Evolutionary conservation across 441 rosid genomes (phyloP).

Genomic region (Bocquillonia castaneifolia): DNA sequence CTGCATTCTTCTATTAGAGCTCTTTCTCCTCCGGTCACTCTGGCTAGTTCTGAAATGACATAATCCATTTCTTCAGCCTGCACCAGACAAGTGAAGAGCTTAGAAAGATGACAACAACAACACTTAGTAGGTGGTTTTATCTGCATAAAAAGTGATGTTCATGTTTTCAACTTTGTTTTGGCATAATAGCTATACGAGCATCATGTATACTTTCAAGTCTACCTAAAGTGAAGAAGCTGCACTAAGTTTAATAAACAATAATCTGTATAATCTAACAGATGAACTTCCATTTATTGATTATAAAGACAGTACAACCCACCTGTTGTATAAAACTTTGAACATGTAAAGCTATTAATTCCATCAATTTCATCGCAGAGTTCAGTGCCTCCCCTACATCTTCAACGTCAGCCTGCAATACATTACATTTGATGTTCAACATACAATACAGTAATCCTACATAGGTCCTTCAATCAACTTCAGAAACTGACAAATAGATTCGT

Average conservation of each 20-base stretch:
- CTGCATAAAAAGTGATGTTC: not conserved
- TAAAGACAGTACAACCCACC: constrained; percentile 34
- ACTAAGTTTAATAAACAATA: not conserved
- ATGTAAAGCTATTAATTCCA: constrained; percentile 46
- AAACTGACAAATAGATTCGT: not conserved
- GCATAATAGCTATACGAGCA: too few relatives aligned
- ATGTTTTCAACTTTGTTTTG: not conserved
- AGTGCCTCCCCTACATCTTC: constrained; percentile 54
- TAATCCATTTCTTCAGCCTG: constrained; percentile 64
- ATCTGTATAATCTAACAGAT: not conserved
- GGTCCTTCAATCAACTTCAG: not conserved
- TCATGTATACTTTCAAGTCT: too few relatives aligned
- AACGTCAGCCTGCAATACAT: constrained; percentile 44
- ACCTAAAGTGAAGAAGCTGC: not conserved
- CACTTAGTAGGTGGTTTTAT: not conserved
- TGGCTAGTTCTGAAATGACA: constrained; percentile 58
- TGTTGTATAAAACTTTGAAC: constrained; percentile 48
- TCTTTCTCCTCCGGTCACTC: constrained; percentile 51
- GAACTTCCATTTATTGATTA: not conserved
- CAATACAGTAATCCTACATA: not conserved
- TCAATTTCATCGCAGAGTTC: constrained; percentile 42
- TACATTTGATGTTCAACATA: not conserved
- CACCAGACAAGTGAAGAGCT: constrained; percentile 5
- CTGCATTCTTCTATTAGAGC: constrained; percentile 61
- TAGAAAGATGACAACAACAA: not conserved